These are phyloP conservation scores for Camellia lanceoleosa DNA, from an alignment of 148 eudicot species.

Conservation along the genomic window DNA sequence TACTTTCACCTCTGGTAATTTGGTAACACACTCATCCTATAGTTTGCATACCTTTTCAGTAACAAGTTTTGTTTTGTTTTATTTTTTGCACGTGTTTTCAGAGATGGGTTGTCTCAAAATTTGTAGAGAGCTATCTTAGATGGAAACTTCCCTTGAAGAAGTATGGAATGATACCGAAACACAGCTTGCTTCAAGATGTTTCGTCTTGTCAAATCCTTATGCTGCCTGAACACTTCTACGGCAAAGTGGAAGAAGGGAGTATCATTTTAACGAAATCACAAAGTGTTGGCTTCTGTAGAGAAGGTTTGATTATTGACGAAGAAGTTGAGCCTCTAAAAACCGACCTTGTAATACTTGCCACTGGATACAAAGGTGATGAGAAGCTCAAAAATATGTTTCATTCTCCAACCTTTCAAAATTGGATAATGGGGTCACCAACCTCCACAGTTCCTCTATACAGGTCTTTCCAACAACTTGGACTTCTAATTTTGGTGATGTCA, in stretches of 20 bases:
- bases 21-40: background rate
- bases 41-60: background rate
- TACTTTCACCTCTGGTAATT: conserved; percentile 34
- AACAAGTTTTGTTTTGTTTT: background rate
- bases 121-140: conserved; percentile 37
- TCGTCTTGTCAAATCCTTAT: conserved; percentile 19
- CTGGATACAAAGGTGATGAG: conserved; percentile 34
- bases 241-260: conserved; percentile 43
- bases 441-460: conserved; percentile 36
- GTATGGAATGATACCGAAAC: conserved; percentile 37
- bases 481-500: no score
- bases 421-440: conserved; percentile 22
- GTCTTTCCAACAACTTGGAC: conserved; percentile 4
- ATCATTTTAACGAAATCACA: conserved; percentile 30
- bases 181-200: conserved; percentile 27
- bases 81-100: background rate
- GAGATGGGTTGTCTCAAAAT: conserved; percentile 50
- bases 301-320: conserved; percentile 35
- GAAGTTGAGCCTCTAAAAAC: conserved; percentile 16
- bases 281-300: conserved; percentile 29
- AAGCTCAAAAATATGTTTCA: conserved; percentile 30
- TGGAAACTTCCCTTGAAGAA: conserved; percentile 35
- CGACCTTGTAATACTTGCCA: conserved; percentile 33
- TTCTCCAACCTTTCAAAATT: conserved; percentile 22
- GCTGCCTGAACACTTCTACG: conserved; percentile 36